Evolutionary conservation across 2,329 filamentous ascomycete genomes (phyloP), one percentile per base, ranked within the genome.

Genomic region (Fusarium illudens): DNA sequence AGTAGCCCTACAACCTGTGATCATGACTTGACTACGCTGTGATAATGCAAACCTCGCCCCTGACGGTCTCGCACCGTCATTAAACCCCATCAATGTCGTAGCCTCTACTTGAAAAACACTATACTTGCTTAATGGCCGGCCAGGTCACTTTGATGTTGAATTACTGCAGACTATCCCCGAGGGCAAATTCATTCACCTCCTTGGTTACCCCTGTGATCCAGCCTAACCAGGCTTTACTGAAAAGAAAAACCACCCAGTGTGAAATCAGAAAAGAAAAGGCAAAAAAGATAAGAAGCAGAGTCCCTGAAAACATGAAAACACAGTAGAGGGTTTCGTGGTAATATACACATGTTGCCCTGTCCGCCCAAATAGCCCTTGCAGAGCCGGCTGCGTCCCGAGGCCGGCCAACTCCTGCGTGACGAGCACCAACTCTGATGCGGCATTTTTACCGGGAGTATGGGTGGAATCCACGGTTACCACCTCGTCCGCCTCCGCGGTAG

Each of bases 401-500:
- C 8, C 46, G 32, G 51, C 36, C 44, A 59, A 48, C 30, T 30
- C 48, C 25, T 48, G 34, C 46, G 51, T 52, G 34, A 36, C 20
- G 33, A 46, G 32, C 36, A 20, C 36, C 37, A 57, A 60, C 37
- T 60, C 49, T 60, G 54, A 33, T 30, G 20, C n/a, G 9, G 12
- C 27, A 29, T 37, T 39, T 55, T 32, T 71, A 80, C 59, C 79
- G 76, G 17, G 80, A 78, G 79, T 97, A 97, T 30, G 93, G 93
- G 77, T 96, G 93, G 80, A 88, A 97, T 4, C 92, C 92, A 27
- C 93, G 83, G 79, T 85, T 86, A 22, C 89, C 87, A 62, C 92
- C 92, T 64, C 93, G 84, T 17, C 95, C 93, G 53, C 95, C 95
- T 55, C 96, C 95, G 37, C 95, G 90, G 79, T 97, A 98, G 80